Base-by-base conservation (phyloP, 1,284 basidiomycete genomes). In the Inonotus obliquus region DNA sequence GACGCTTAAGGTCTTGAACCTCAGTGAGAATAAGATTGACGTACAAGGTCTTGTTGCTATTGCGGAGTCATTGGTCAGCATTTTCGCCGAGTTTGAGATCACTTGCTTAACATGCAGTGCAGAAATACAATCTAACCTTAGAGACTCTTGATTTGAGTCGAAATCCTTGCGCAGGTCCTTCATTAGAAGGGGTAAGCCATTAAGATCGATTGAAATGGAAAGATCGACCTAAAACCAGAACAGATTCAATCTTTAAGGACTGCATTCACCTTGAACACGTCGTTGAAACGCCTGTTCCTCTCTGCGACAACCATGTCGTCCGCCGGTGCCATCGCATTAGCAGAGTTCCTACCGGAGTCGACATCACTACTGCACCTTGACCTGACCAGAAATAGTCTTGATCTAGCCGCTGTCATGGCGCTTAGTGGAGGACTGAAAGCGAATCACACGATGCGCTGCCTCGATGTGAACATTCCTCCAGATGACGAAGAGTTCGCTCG, bases 61-160 rank as follows among this genome's bases (percentile, higher is more conserved):
- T 13, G 94, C 94, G 0, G 96, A 98, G 72, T 92, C 94, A 13
- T 76, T 99, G 72, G 92, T 94, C 65, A 67, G 86, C 75, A 25
- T 6, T 37, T 32, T 48, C 59, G 37, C 38, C 23, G 41, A 38
- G 2, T 6, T 48, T 11, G 39, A 41, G n/a, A 23, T 17, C 27
- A 10, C 0, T 52, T 21, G 11, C 4, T 35, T 32, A 32, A 35
- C 25, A 52, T 21, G 14, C 23, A 37, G 44, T 54, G 10, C 65
- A 94, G 91, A 97, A 97, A 87, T 97, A 96, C 74, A 98, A 99
- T 69, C 85, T 92, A 2, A 89, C 88, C 53, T 79, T 99, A 23
- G 96, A 98, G 72, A 98, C 95, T 1, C 83, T 99, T 1, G 96
- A 99, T 72, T 73, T 99, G 57, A 92, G 89, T 72, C 87, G 88